Conservation (phyloP, 1,139 yeast species). For the Nakaseomyces glabratus region DNA sequence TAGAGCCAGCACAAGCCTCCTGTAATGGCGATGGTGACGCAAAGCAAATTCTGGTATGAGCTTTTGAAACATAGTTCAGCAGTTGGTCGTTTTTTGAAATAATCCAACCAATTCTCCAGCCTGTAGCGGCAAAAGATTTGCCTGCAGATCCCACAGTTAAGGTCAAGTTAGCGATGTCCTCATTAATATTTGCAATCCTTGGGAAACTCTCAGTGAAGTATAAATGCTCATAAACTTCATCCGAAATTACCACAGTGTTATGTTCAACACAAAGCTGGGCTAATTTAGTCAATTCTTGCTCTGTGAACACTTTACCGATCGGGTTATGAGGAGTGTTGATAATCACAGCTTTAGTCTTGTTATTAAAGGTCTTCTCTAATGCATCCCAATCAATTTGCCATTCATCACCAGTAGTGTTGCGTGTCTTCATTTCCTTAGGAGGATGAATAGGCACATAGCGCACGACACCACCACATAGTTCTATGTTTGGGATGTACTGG, state of each 20-base stretch:
- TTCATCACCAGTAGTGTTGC: slow-evolving; percentile 67
- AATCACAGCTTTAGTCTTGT: slow-evolving; percentile 75
- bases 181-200: slow-evolving; percentile 73
- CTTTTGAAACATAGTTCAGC: slow-evolving; percentile 72
- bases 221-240: slow-evolving; percentile 90
- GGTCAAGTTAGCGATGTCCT: slow-evolving; percentile 70
- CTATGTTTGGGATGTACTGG: slow-evolving; percentile 89
- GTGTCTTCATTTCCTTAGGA: slow-evolving; percentile 60
- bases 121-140: slow-evolving; percentile 94
- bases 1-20: slow-evolving; percentile 79
- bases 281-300: slow-evolving; percentile 59
- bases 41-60: slow-evolving; percentile 89
- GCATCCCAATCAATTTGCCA: slow-evolving; percentile 81
- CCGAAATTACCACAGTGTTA: slow-evolving; percentile 73
- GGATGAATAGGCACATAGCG: slow-evolving; percentile 79
- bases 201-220: slow-evolving; percentile 62
- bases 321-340: slow-evolving; percentile 96
- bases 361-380: slow-evolving; percentile 57
- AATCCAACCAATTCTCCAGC: slow-evolving; percentile 97
- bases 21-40: slow-evolving; percentile 90
- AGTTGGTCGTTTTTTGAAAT: slow-evolving; percentile 71
- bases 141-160: slow-evolving; percentile 96
- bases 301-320: slow-evolving; percentile 78
- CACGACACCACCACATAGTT: slow-evolving; percentile 85
- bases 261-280: slow-evolving; percentile 79